Conservation (phyloP, 2,329 filamentous ascomycete species). For the Phymatotrichopsis omnivora region DNA sequence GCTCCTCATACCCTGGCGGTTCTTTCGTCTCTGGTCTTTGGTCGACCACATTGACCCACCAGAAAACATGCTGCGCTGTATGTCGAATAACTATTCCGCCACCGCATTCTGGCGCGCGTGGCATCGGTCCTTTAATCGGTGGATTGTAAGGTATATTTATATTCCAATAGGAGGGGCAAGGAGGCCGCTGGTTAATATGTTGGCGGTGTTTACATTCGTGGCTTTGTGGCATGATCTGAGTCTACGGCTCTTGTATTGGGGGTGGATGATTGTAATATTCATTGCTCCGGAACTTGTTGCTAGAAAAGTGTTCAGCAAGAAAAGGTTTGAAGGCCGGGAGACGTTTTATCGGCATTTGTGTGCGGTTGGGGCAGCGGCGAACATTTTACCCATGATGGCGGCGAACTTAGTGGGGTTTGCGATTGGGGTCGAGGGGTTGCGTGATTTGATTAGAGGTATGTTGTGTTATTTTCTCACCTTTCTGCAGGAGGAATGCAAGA, state of each 20-base stretch:
- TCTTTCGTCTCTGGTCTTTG: constrained; percentile 94
- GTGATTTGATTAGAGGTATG: constrained; percentile 38
- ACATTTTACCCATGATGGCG: constrained; percentile 88
- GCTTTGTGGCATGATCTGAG: constrained; percentile 98
- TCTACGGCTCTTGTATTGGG: constrained; percentile 82
- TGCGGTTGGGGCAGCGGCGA: constrained; percentile 67
- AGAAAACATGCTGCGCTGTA: constrained; percentile 96
- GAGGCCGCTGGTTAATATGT: constrained; percentile 60
- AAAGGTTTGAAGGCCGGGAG: constrained; percentile 58
- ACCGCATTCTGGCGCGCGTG: constrained; percentile 90
- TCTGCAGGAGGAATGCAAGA: too few species aligned
- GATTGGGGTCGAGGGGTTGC: constrained; percentile 76
- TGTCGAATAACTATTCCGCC: constrained; percentile 87
- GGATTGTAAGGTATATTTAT: constrained; percentile 89
- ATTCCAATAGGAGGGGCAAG: constrained; percentile 71
- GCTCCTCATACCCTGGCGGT: constrained; percentile 90
- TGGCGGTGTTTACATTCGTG: constrained; percentile 89
- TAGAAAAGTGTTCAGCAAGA: constrained; percentile 59
- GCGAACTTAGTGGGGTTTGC: constrained; percentile 95
- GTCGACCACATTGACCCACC: constrained; percentile 86
- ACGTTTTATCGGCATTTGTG: constrained; percentile 70
- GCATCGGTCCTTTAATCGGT: constrained; percentile 93
- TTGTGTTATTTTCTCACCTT: too few species aligned
- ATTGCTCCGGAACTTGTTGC: constrained; percentile 79
- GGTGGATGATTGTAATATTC: constrained; percentile 91